Evolutionary conservation across 164 flowering plant genomes (phyloP), one percentile per base, ranked within the genome.

Genomic region (Nymphaea colorata): DNA sequence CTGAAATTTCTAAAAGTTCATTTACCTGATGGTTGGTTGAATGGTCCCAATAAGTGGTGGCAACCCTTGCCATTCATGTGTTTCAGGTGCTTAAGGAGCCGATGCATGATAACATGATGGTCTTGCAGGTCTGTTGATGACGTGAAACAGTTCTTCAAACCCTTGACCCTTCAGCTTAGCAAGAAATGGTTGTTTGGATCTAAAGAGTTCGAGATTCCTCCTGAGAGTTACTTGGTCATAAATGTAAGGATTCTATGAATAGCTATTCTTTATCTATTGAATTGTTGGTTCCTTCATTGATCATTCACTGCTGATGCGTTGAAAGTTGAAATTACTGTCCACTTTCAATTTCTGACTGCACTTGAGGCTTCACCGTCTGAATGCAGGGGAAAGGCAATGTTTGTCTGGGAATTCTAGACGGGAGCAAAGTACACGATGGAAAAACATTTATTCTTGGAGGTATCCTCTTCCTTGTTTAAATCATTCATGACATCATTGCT

Each of bases 371-470:
- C 36, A 25, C 36, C 36, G 36, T 15, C 57, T 69, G 36, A 63
- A 16, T 76, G 79, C 85, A 87, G 96, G 74, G 70, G 16, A 79
- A 83, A 70, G 93, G 96, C 62, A 86, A 87, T 70, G 82, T 87
- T 18, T 89, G 96, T 75, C 80, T 89, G 79, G 96, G 93, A 17
- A 81, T 87, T 61, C 88, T 89, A 66, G 89, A 89, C 73, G 96
- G 93, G 67, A 86, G 87, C 73, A 51, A 79, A 7, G 82, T 87
- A 15, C 87, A 79, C 69, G 86, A 82, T 76, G 89, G 85, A 25
- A 78, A 89, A 62, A 73, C 81, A 60, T 72, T 79, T 63, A 77
- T 87, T 75, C 84, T 89, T 70, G 96, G 96, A 84, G 96, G 96
- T 87, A 70, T n/a, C 15, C 4, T 61, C 64, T 61, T 47, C 55